Evolutionary conservation across 192 early-diverging fungal species (phyloP).

Genomic region (Ambispora gerdemannii): DNA sequence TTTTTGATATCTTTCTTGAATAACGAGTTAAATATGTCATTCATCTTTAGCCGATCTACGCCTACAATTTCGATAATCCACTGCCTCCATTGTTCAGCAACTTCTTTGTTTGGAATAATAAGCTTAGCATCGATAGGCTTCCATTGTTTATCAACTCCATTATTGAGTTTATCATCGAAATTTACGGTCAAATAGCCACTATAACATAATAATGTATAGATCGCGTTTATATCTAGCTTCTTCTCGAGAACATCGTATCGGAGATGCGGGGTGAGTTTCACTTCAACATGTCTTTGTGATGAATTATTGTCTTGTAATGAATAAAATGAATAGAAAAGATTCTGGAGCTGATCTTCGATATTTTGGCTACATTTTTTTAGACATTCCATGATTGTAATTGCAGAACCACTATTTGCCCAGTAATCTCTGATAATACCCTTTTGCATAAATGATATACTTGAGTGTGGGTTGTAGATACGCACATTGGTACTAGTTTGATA

Average conservation of each 20-base stretch:
- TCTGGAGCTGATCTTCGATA: neutral
- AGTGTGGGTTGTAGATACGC: slow-evolving; percentile 14
- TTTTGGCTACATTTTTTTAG: slow-evolving; percentile 4
- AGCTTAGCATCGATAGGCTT: neutral
- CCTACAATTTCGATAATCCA: slow-evolving; percentile 6
- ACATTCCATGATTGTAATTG: neutral
- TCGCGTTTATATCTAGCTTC: neutral
- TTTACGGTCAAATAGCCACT: neutral
- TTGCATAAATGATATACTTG: neutral
- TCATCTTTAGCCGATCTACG: neutral
- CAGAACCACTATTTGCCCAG: slow-evolving; percentile 1
- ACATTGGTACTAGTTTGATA: slow-evolving; percentile 7
- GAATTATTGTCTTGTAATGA: neutral
- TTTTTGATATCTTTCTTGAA: too few relatives aligned
- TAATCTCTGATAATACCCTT: neutral
- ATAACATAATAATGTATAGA: slow-evolving; percentile 2
- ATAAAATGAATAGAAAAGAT: neutral
- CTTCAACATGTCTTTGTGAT: neutral
- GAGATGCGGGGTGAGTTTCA: neutral
- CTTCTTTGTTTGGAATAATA: slow-evolving; percentile 18
- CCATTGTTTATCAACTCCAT: neutral
- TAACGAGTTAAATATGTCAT: too few relatives aligned
- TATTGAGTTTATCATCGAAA: neutral
- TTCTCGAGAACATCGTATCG: neutral
- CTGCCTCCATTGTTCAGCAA: slow-evolving; percentile 13